These are phyloP conservation scores for Rosa rugosa DNA, from an alignment of 306 rosid genomes.

Conservation along the genomic window DNA sequence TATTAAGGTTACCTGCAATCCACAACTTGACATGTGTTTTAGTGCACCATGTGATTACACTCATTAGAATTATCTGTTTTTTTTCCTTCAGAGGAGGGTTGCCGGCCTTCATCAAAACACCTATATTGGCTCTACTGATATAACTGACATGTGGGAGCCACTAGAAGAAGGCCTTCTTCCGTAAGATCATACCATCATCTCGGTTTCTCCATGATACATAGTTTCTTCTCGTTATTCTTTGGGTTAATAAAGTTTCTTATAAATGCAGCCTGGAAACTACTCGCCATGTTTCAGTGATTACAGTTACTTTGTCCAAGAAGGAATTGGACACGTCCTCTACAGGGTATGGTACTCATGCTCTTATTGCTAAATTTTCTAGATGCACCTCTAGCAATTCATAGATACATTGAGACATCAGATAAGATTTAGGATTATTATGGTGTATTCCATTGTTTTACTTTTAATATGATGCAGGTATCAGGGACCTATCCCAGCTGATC, in stretches of 20 bases:
- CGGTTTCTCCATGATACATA: not conserved
- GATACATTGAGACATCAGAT: not conserved
- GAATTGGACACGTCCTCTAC: slow-evolving; percentile 28
- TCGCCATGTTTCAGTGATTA: slow-evolving; percentile 30
- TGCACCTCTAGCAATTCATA: not conserved
- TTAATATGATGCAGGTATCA: slow-evolving; percentile 20
- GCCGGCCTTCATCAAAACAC: slow-evolving; percentile 30
- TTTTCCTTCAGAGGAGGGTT: slow-evolving; percentile 20
- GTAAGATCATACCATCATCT: slow-evolving; percentile 3
- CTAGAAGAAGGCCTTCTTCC: slow-evolving; percentile 33
- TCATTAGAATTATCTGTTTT: not conserved
- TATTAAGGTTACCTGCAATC: slow-evolving; percentile 51
- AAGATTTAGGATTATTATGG: not conserved
- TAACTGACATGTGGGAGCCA: slow-evolving; percentile 33
- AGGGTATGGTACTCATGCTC: slow-evolving; percentile 12
- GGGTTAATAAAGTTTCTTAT: too few species aligned
- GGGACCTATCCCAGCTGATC: slow-evolving; percentile 28
- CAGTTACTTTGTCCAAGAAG: slow-evolving; percentile 27
- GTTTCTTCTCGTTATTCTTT: not conserved
- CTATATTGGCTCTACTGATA: slow-evolving; percentile 29
- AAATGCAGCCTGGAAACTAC: slow-evolving; percentile 34
- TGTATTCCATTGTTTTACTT: not conserved
- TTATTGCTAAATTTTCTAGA: not conserved
- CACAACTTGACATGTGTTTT: not conserved
- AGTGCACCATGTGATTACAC: not conserved